A percentile compares a stretch with the other conserved stretches of the same genome.
phyloP scores from a whole-genome alignment of 345 rosid genomes.

The Populus davidiana region DNA sequence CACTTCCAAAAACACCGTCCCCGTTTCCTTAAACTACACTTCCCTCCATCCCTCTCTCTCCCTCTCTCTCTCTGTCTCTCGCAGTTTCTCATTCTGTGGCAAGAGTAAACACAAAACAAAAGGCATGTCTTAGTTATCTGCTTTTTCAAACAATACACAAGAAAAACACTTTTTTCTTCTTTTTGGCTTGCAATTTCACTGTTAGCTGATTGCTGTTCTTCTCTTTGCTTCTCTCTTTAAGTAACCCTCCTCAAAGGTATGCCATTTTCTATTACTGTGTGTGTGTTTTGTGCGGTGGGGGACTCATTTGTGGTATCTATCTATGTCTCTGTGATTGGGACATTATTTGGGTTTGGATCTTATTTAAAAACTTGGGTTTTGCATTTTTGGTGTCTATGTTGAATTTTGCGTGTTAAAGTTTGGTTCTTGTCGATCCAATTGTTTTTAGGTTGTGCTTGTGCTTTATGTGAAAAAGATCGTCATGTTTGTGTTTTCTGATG shows the following conservation, averaged over 20 bases:
- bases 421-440: conserved; percentile 36
- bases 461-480: background rate
- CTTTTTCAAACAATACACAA: conserved; percentile 1
- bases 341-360: conserved; percentile 35
- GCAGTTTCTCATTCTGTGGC: background rate
- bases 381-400: conserved; percentile 2
- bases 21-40: background rate
- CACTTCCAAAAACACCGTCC: background rate
- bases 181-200: background rate
- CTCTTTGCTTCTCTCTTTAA: background rate
- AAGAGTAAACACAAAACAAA: background rate
- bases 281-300: background rate
- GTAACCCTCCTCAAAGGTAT: conserved; percentile 30
- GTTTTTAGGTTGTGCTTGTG: conserved; percentile 5
- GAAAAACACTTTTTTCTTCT: background rate
- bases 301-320: background rate
- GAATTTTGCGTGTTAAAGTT: background rate
- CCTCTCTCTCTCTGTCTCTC: no score
- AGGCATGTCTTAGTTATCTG: background rate
- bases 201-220: background rate
- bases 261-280: background rate
- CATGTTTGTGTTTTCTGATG: background rate
- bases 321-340: background rate
- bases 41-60: background rate
- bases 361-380: conserved; percentile 13